Evolutionary conservation across 108 stramenopile species (phyloP), one percentile per base, ranked within the genome.

Genomic region (Cyclotella atomus): DNA sequence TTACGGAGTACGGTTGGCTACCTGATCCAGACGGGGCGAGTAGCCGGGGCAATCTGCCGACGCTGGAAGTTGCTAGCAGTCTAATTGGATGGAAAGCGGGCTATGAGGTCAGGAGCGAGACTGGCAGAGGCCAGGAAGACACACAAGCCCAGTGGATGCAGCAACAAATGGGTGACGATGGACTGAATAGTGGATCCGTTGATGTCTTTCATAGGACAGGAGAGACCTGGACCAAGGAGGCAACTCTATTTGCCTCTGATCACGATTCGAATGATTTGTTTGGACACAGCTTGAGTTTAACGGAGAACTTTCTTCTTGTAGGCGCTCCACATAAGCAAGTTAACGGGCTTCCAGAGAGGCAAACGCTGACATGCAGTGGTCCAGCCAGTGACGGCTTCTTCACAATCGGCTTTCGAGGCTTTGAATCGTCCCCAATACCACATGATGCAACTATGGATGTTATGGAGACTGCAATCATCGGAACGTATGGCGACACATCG

Each of bases 321-420:
- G 91, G 91, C 10, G 89, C 91, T 12, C 87, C 89, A 15, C 81
- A 79, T 34, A 87, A 88, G 53, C 75, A 84, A 72, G 73, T 87
- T 24, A 45, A 68, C 55, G 91, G 91, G 24, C 63, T 84, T 29
- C 55, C 65, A 24, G 91, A 89, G 70, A 68, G 78, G 29, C 90
- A 89, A 55, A 65, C 28, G 19, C 24, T 89, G 56, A 83, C 71
- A 32, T 89, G 90, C 55, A 54, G 36, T 45, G 70, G 65, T 29
- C 43, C 56, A 8, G 84, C 84, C n/a, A 69, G 41, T 25, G 52
- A 59, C 2, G 90, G 90, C 28, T 75, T 62, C 3, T 91, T 91
- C 45, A 54, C 56, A 15, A n/a, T 91, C 23, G 25, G 38, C 5
- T 91, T 91, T 81, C 76, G 90, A 14, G 90, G 90, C 15, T 89